Percentiles rank a stretch among this genome's conserved stretches.
phyloP scores from a whole-genome alignment of 2,329 filamentous ascomycete genomes.

The Torrubiellomyces zombiae region DNA sequence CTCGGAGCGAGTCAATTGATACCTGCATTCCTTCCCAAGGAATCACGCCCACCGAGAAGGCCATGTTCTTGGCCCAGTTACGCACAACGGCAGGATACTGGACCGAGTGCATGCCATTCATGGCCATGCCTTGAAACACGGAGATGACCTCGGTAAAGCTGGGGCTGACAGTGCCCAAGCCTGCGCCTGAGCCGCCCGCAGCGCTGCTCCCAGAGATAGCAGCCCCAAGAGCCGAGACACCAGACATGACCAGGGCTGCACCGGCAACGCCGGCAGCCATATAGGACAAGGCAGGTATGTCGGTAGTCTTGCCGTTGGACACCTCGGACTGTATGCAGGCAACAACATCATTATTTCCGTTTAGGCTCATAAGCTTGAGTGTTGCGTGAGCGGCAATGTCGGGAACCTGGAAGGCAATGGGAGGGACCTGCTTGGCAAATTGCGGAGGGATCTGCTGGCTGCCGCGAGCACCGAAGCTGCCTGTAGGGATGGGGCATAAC shows the following conservation, averaged over 20 bases:
- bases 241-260: constrained; percentile 60
- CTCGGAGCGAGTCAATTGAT: constrained; percentile 71
- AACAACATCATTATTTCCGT: constrained; percentile 46
- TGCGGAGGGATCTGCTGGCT: constrained; percentile 52
- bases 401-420: constrained; percentile 78
- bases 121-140: constrained; percentile 86
- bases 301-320: constrained; percentile 72
- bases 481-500: constrained; percentile 72
- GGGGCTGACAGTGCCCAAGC: constrained; percentile 54
- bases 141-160: constrained; percentile 72
- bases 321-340: constrained; percentile 74
- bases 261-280: constrained; percentile 71
- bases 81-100: constrained; percentile 75
- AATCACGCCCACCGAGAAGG: constrained; percentile 72
- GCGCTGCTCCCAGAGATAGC: constrained; percentile 33
- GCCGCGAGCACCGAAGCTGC: constrained; percentile 57
- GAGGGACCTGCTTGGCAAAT: constrained; percentile 61
- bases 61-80: constrained; percentile 86
- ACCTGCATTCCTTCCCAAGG: constrained; percentile 67
- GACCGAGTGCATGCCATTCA: constrained; percentile 92
- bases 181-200: constrained; percentile 31
- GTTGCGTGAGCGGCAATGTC: constrained; percentile 80
- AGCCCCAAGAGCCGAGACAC: constrained; percentile 50
- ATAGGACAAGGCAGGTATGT: constrained; percentile 62
- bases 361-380: constrained; percentile 50